A percentile compares a stretch with the other conserved stretches of the same genome.
Evolutionary conservation across 108 stramenopile genomes (phyloP).

Genomic region (Chaetoceros tenuissimus): DNA sequence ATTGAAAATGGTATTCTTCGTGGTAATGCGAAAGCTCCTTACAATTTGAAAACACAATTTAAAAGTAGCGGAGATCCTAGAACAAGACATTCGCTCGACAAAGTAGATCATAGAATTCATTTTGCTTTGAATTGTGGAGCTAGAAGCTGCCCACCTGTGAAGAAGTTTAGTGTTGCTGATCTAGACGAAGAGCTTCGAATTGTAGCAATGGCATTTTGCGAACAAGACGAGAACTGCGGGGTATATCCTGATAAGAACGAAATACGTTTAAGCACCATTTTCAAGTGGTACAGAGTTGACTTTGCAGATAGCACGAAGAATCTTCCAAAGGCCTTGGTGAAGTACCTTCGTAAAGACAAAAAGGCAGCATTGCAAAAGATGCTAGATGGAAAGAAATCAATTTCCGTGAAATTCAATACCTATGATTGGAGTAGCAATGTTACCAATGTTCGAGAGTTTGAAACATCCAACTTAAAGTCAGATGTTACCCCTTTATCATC

Average conservation of each 20-base stretch:
- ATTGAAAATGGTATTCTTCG: conserved; percentile 67
- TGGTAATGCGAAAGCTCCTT: conserved; percentile 26
- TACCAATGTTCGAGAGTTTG: too few relatives aligned
- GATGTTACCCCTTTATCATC: too few relatives aligned
- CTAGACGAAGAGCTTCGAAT: conserved; percentile 44
- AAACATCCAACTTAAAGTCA: too few relatives aligned
- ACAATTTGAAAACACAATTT: conserved; percentile 16
- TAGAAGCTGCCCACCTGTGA: conserved; percentile 49
- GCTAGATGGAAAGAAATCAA: conserved; percentile 10
- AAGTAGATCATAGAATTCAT: conserved; percentile 55
- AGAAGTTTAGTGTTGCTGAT: conserved; percentile 27
- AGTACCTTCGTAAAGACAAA: conserved; percentile 28
- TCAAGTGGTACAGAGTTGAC: conserved; percentile 43
- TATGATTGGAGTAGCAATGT: conserved; percentile 35
- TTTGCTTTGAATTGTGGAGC: conserved; percentile 77
- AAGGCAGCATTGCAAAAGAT: too few relatives aligned
- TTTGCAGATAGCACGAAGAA: conserved; percentile 25
- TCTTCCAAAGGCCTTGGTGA: conserved; percentile 17
- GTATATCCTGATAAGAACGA: conserved; percentile 18
- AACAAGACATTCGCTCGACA: too few relatives aligned
- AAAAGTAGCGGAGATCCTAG: conserved; percentile 3
- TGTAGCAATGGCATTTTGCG: conserved; percentile 37
- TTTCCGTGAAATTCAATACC: conserved; percentile 16
- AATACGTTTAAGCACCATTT: conserved; percentile 27
- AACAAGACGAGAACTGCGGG: conserved; percentile 27